Evolutionary conservation across 2,329 filamentous ascomycete species (phyloP).

Genomic region (Aspergillus ochraceus): DNA sequence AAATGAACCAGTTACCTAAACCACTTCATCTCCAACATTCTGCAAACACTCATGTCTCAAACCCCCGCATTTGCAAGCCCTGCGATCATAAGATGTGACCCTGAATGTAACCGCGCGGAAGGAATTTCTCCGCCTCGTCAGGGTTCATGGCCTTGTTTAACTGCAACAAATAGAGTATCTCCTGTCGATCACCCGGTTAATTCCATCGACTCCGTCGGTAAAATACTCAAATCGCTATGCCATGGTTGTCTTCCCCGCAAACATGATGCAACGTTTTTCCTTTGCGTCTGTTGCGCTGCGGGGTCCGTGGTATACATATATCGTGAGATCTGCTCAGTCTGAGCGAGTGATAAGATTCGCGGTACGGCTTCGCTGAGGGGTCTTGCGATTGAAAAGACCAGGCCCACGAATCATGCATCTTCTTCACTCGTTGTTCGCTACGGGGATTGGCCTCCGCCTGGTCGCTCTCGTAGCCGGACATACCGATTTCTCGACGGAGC

Average conservation of each 20-base stretch:
- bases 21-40: no score
- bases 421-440: neutral
- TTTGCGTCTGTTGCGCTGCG: neutral
- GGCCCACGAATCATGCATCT: neutral
- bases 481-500: slow-evolving; percentile 31
- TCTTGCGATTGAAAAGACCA: no score
- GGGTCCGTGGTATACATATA: neutral
- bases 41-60: neutral
- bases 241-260: neutral
- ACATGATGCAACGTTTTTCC: neutral
- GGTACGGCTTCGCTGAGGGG: no score
- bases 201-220: neutral
- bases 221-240: neutral
- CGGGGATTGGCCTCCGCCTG: neutral
- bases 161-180: neutral
- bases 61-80: no score
- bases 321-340: neutral
- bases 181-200: neutral
- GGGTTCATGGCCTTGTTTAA: neutral
- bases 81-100: neutral
- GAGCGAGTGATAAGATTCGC: no score
- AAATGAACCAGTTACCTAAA: no score
- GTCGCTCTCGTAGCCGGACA: neutral
- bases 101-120: neutral
- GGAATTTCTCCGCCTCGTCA: neutral